Evolutionary conservation across 192 early-diverging fungal species (phyloP), one percentile per base, ranked within the genome.

Genomic region (Backusella liffmaniae): DNA sequence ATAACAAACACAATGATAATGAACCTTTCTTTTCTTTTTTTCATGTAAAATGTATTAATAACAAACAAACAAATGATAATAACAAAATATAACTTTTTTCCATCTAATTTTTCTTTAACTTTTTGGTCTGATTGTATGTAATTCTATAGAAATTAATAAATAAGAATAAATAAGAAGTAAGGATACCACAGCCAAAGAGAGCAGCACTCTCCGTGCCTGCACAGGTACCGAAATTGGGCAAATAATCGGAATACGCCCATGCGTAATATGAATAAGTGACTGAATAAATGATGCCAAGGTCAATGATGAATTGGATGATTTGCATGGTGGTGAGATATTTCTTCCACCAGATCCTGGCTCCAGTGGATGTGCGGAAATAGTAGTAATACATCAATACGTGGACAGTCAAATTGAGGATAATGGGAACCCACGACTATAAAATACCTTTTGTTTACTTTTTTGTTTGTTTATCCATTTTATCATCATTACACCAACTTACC

Each of bases 301-400:
- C 96, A 69, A 96, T 91, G 72, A 96, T 86, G 74, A 97, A 96
- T 86, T 97, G 96, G 66, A 85, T 78, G 74, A 97, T 97, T 85
- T 97, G 96, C 75, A 94, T 79, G 12, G 93, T 93, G 46, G 96
- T 97, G 32, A 97, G 84, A 77, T 94, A 92, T 80, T 94, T 90
- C 84, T 96, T 96, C 95, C 95, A 97, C 94, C 96, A 96, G 76
- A 93, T 90, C 79, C 87, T 85, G 79, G 91, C 91, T 44, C 92
- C 87, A 67, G 88, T 85, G 44, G 92, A 90, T n/a, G 93, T 91
- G 69, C 89, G 90, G 85, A 90, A 92, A 82, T 95, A 95, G 86
- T 94, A 95, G 77, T 92, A 94, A 84, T 95, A 95, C 96, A 97
- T 97, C 53, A 95, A 79, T 70, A 96, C 94, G 76, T 97, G 96